These are phyloP conservation scores for Andrographis paniculata DNA, from an alignment of 305 asterid genomes.

Conservation along the genomic window DNA sequence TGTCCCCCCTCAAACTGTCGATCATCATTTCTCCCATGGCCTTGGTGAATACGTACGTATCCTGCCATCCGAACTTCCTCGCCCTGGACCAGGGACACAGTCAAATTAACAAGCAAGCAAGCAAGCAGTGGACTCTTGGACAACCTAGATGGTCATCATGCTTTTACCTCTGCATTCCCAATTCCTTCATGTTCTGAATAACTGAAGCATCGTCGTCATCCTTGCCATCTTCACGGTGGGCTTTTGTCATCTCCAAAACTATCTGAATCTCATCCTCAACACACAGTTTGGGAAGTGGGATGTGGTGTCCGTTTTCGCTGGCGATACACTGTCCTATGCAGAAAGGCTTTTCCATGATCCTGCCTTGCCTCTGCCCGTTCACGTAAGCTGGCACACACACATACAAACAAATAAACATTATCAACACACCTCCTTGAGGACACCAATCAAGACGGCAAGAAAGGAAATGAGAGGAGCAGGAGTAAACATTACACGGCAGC, in stretches of 20 bases:
- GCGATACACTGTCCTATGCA: conserved; percentile 59
- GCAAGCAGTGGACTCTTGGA: background rate
- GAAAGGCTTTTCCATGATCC: conserved; percentile 79
- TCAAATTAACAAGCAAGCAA: background rate
- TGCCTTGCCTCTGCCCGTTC: conserved; percentile 86
- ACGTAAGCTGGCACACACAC: conserved; percentile 62
- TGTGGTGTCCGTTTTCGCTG: conserved; percentile 32
- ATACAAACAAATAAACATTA: background rate
- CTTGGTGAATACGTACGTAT: conserved; percentile 85
- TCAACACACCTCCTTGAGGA: too few species aligned
- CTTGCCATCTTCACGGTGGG: background rate
- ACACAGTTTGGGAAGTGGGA: conserved; percentile 37
- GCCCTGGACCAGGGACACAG: conserved; percentile 56
- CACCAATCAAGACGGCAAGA: too few species aligned
- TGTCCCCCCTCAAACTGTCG: conserved; percentile 57
- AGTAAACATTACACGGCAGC: too few species aligned
- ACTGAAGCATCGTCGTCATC: conserved; percentile 26
- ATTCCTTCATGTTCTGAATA: conserved; percentile 59
- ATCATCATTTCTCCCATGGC: conserved; percentile 99
- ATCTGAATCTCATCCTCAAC: conserved; percentile 75
- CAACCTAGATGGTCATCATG: background rate
- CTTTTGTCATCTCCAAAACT: conserved; percentile 48
- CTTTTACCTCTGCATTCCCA: conserved; percentile 71
- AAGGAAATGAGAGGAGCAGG: too few species aligned
- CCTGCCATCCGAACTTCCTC: conserved; percentile 95